Conservation (phyloP, 345 rosid genomes). For the Crucihimalaya himalaica region DNA sequence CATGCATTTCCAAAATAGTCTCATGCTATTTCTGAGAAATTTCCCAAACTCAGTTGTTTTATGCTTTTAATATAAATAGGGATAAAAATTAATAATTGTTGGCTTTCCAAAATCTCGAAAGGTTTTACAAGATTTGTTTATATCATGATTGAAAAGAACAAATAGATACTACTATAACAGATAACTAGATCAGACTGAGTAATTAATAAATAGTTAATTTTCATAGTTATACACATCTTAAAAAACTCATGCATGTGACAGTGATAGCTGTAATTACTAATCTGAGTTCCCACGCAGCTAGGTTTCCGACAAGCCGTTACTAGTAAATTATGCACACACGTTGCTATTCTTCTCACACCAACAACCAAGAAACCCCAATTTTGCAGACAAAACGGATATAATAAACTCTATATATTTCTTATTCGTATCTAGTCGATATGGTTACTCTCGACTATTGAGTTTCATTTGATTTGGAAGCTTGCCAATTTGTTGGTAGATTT, state of each 20-base stretch:
- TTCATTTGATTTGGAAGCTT: neutral
- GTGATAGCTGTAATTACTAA: slow-evolving; percentile 35
- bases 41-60: slow-evolving; percentile 22
- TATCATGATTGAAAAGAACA: neutral
- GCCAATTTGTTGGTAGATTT: neutral
- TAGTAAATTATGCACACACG: slow-evolving; percentile 11
- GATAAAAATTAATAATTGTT: slow-evolving; percentile 1
- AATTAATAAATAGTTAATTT: neutral
- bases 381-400: neutral
- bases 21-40: slow-evolving; percentile 25
- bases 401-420: neutral
- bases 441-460: neutral
- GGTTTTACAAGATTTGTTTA: slow-evolving; percentile 11
- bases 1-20: slow-evolving; percentile 12
- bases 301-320: slow-evolving; percentile 27
- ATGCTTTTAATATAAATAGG: neutral
- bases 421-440: neutral
- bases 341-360: slow-evolving; percentile 7
- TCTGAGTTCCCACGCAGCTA: slow-evolving; percentile 32
- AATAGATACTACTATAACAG: no score
- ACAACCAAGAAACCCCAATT: slow-evolving; percentile 2
- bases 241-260: slow-evolving; percentile 30
- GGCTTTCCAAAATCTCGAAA: slow-evolving; percentile 35
- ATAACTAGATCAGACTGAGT: no score
- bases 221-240: slow-evolving; percentile 3